A percentile compares a stretch with the other conserved stretches of the same genome.
Evolutionary conservation across 495 filamentous ascomycete genomes (phyloP).

Genomic region (Xylaria intraflava): DNA sequence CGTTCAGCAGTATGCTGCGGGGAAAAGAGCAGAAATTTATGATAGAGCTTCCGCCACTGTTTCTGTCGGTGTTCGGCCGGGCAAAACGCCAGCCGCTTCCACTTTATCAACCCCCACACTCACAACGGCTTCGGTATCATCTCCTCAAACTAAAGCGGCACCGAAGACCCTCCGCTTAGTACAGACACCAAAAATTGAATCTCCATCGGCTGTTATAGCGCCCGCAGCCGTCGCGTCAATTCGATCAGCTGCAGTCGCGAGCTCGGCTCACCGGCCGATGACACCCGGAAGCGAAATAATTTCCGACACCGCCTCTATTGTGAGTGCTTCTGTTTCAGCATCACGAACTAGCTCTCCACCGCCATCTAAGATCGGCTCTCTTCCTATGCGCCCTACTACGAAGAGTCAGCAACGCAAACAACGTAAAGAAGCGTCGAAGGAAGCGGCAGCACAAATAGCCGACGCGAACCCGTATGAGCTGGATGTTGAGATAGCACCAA

Average conservation of each 20-base stretch:
- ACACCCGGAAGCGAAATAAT: conserved; percentile 71
- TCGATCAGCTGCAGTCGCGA: conserved; percentile 36
- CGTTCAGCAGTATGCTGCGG: conserved; percentile 20
- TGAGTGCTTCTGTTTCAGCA: conserved; percentile 71
- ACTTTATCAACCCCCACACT: conserved; percentile 46
- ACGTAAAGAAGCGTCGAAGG: conserved; percentile 63
- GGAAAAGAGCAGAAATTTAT: conserved; percentile 20
- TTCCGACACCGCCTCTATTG: conserved; percentile 69
- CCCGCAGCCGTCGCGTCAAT: conserved; percentile 23
- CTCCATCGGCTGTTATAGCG: conserved; percentile 33
- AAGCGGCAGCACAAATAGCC: conserved; percentile 44
- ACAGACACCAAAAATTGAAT: conserved; percentile 64
- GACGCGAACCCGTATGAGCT: conserved; percentile 49
- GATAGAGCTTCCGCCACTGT: conserved; percentile 24
- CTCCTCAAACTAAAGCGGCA: conserved; percentile 35
- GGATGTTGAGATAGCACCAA: conserved; percentile 66
- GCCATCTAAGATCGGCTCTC: conserved; percentile 62
- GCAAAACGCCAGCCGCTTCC: conserved; percentile 31
- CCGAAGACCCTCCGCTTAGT: conserved; percentile 62
- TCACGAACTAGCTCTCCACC: conserved; percentile 75
- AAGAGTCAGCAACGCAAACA: conserved; percentile 92
- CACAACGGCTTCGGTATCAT: conserved; percentile 40
- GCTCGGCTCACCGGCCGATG: conserved; percentile 54
- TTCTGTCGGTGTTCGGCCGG: conserved; percentile 8
- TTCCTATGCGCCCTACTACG: conserved; percentile 69